Conservation (phyloP, 805 yeast species). For the Saturnispora galanensis region DNA sequence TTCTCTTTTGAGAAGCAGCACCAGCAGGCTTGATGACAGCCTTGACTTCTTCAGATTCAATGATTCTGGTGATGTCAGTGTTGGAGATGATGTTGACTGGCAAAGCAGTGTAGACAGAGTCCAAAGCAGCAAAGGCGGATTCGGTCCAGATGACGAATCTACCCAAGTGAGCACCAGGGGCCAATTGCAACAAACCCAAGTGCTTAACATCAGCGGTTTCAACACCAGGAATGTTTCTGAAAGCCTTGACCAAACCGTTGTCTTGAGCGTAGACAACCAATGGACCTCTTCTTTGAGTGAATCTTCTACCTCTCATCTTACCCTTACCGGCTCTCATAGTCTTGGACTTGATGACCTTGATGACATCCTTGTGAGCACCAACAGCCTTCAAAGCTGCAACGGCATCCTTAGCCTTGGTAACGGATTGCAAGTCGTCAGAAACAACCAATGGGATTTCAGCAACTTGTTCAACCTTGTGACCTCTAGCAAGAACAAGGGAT, state of each 20-base stretch:
- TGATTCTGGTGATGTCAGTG: constrained; percentile 93
- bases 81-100: constrained; percentile 92
- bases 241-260: constrained; percentile 96
- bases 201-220: constrained; percentile 90
- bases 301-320: constrained; percentile 99
- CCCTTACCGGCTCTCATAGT: constrained; percentile 99
- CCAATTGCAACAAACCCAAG: constrained; percentile 94
- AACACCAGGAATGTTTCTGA: constrained; percentile 99
- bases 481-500: constrained; percentile 97
- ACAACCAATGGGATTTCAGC: constrained; percentile 98
- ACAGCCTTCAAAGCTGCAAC: constrained; percentile 95
- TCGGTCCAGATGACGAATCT: constrained; percentile 99
- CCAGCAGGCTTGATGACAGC: constrained; percentile 95
- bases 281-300: constrained; percentile 99
- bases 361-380: constrained; percentile 97
- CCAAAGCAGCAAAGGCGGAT: constrained; percentile 93
- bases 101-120: constrained; percentile 94
- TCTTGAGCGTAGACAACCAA: constrained; percentile 96
- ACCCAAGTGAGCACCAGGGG: constrained; percentile 99
- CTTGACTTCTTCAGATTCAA: constrained; percentile 99
- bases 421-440: constrained; percentile 82
- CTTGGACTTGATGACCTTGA: constrained; percentile 97
- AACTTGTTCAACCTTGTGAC: constrained; percentile 98
- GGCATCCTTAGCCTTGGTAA: constrained; percentile 96
- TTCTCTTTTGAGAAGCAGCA: constrained; percentile 85